Evolutionary conservation across 768 basidiomycete species (phyloP).

Genomic region (Macrolepiota dolichaula): DNA sequence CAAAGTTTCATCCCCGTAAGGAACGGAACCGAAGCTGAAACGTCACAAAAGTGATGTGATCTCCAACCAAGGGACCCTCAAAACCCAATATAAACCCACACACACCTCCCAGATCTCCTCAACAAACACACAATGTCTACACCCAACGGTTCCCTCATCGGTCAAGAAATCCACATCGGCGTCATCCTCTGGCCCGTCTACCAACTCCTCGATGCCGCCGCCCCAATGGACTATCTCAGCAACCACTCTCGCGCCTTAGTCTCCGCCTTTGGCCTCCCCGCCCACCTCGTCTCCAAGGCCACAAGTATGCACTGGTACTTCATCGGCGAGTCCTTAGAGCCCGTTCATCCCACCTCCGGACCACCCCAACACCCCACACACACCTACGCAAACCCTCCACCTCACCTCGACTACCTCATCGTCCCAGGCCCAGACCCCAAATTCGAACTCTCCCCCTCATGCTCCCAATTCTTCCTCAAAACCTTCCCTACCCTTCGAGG

Average conservation of each 20-base stretch:
- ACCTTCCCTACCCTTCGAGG: slow-evolving; percentile 16
- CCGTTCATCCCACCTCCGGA: slow-evolving; percentile 18
- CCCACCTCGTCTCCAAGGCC: slow-evolving; percentile 16
- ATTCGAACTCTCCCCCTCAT: slow-evolving; percentile 11
- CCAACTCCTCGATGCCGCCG: slow-evolving; percentile 24
- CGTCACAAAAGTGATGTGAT: neutral
- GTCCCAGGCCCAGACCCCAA: slow-evolving; percentile 22
- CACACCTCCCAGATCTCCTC: neutral
- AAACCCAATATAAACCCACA: no score
- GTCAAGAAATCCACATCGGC: slow-evolving; percentile 16
- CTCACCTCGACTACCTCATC: slow-evolving; percentile 21
- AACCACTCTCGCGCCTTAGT: slow-evolving; percentile 14
- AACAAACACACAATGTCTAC: neutral
- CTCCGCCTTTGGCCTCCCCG: neutral
- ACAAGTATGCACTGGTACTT: slow-evolving; percentile 22
- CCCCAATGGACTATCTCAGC: slow-evolving; percentile 23
- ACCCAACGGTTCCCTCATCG: neutral
- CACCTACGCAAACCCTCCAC: slow-evolving; percentile 19
- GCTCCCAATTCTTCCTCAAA: slow-evolving; percentile 16
- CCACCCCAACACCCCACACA: slow-evolving; percentile 17
- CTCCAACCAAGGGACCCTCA: no score
- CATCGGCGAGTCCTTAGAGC: slow-evolving; percentile 15
- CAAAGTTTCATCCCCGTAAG: no score
- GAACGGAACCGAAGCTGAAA: neutral
- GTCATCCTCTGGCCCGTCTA: slow-evolving; percentile 17